These are phyloP conservation scores for Elongisporangium undulatum DNA, from an alignment of 352 stramenopile genomes.

Conservation along the genomic window DNA sequence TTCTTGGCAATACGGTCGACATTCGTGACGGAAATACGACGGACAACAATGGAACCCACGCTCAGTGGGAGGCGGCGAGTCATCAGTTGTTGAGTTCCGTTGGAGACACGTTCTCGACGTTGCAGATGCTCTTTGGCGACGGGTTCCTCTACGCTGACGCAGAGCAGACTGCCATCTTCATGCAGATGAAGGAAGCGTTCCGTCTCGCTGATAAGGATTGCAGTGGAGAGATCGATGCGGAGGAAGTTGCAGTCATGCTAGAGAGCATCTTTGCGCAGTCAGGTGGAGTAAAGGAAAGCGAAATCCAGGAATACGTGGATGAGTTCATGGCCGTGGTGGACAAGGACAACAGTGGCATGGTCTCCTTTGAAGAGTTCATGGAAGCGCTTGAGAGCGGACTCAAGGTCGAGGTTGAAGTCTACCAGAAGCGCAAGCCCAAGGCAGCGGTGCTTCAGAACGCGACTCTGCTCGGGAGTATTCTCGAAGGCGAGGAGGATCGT, in stretches of 20 bases:
- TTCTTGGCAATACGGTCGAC: constrained; percentile 30
- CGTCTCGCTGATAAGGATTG: constrained; percentile 67
- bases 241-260: constrained; percentile 69
- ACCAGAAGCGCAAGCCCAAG: constrained; percentile 31
- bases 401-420: constrained; percentile 74
- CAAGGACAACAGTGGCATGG: constrained; percentile 56
- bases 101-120: constrained; percentile 58
- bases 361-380: constrained; percentile 84
- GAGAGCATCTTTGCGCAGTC: constrained; percentile 71
- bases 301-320: constrained; percentile 68
- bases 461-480: background rate
- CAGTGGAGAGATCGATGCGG: constrained; percentile 73
- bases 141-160: constrained; percentile 68
- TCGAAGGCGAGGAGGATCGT: constrained; percentile 4
- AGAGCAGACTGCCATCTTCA: constrained; percentile 74
- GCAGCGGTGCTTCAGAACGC: constrained; percentile 5
- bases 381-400: constrained; percentile 64
- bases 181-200: constrained; percentile 85
- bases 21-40: constrained; percentile 29
- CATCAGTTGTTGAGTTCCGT: constrained; percentile 41
- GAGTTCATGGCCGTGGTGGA: constrained; percentile 74
- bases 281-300: constrained; percentile 48
- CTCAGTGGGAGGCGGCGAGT: constrained; percentile 41
- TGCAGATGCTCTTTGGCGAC: constrained; percentile 67
- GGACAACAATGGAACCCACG: constrained; percentile 18